Evolutionary conservation across 306 rosid species (phyloP).

Genomic region (Vachellia collinsii): DNA sequence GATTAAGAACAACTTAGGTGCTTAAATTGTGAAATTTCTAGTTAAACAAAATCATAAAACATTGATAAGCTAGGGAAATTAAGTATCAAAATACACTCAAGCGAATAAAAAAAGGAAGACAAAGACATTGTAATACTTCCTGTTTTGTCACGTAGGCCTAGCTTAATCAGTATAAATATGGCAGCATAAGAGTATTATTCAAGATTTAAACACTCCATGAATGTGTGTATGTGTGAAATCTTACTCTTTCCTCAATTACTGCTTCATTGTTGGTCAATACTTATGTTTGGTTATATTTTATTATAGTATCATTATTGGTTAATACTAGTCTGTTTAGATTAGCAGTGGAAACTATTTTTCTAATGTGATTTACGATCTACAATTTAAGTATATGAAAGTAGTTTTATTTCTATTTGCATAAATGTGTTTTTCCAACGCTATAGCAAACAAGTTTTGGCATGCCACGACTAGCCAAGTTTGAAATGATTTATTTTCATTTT

Average conservation of each 20-base stretch:
- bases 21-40: not conserved
- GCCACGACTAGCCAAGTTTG: too few relatives aligned
- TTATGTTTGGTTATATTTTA: not conserved
- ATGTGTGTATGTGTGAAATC: not conserved
- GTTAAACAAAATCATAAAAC: not conserved
- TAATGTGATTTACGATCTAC: too few relatives aligned
- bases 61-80: not conserved
- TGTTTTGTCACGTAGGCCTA: not conserved
- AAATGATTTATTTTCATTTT: too few relatives aligned
- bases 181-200: not conserved
- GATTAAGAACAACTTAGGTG: not conserved
- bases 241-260: not conserved
- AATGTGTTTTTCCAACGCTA: too few relatives aligned
- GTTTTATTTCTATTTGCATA: too few relatives aligned
- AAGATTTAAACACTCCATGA: too few relatives aligned
- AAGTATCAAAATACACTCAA: not conserved
- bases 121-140: too few relatives aligned
- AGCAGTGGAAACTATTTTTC: too few relatives aligned
- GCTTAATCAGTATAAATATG: not conserved
- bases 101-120: not conserved
- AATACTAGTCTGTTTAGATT: too few relatives aligned
- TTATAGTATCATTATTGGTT: not conserved
- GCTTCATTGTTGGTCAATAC: too few relatives aligned
- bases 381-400: too few relatives aligned
- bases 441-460: too few relatives aligned